Evolutionary conservation across 1,284 basidiomycete genomes (phyloP).

Genomic region (Wallemia mellicola): DNA sequence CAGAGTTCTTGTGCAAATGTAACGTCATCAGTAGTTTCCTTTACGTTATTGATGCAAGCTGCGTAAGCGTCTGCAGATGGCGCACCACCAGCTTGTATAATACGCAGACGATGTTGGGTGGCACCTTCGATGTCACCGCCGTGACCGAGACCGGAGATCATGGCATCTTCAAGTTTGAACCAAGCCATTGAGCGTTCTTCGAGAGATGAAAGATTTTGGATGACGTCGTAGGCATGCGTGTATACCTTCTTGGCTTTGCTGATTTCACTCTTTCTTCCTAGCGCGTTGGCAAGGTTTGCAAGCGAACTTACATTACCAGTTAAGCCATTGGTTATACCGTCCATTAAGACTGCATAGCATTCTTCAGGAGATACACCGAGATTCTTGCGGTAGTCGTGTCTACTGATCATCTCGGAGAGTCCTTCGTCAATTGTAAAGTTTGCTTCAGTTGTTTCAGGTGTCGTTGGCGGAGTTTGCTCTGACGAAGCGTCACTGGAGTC

Average conservation of each 20-base stretch:
- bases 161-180: slow-evolving; percentile 52
- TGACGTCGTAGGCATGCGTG: slow-evolving; percentile 31
- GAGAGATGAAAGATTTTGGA: slow-evolving; percentile 19
- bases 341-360: slow-evolving; percentile 18
- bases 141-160: slow-evolving; percentile 58
- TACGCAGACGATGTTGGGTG: slow-evolving; percentile 44
- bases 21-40: slow-evolving; percentile 79
- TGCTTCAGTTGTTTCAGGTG: not conserved
- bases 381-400: slow-evolving; percentile 1
- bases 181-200: slow-evolving; percentile 24
- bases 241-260: slow-evolving; percentile 37
- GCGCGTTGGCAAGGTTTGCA: slow-evolving; percentile 30
- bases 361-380: slow-evolving; percentile 3
- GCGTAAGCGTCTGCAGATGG: slow-evolving; percentile 73
- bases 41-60: slow-evolving; percentile 52
- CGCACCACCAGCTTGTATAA: slow-evolving; percentile 41
- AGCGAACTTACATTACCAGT: slow-evolving; percentile 27
- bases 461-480: not conserved
- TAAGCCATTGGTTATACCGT: slow-evolving; percentile 15
- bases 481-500: not conserved
- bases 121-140: slow-evolving; percentile 47
- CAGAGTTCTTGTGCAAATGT: slow-evolving; percentile 55
- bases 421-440: not conserved
- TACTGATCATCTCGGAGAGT: slow-evolving; percentile 1
- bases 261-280: slow-evolving; percentile 32